A percentile compares a stretch with the other conserved stretches of the same genome.
phyloP scores from a whole-genome alignment of 202 grass and related monocot species.

The Panicum hallii region DNA sequence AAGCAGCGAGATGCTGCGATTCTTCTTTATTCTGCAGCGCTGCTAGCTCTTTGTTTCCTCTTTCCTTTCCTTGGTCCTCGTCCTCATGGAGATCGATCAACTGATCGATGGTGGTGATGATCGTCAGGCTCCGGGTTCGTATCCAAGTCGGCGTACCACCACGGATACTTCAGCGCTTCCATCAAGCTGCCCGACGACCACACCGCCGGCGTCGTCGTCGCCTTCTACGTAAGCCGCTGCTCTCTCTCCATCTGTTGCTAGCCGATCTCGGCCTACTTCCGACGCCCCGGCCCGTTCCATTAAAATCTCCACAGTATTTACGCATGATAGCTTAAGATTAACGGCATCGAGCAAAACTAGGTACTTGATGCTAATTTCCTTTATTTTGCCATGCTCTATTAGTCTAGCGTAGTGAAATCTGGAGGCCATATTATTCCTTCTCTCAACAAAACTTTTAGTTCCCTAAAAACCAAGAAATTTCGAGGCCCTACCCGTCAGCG shows the following conservation, averaged over 20 bases:
- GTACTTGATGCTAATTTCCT: background rate
- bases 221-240: slow-evolving; percentile 75
- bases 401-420: background rate
- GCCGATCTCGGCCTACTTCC: no score
- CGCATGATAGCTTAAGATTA: no score
- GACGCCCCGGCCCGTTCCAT: background rate
- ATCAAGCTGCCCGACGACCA: slow-evolving; percentile 77
- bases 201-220: slow-evolving; percentile 89
- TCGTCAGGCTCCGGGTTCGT: slow-evolving; percentile 79
- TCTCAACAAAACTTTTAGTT: background rate
- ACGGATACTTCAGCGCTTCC: slow-evolving; percentile 91
- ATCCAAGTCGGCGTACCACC: slow-evolving; percentile 68
- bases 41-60: background rate
- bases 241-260: background rate
- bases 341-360: background rate
- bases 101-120: background rate
- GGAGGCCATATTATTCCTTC: background rate
- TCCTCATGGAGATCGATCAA: background rate
- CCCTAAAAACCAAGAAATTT: background rate
- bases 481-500: background rate
- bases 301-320: background rate
- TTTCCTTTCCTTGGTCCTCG: no score
- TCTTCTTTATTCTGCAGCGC: background rate
- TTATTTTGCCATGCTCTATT: no score
- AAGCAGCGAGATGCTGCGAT: no score